Evolutionary conservation across 2,329 filamentous ascomycete species (phyloP).

Genomic region (Sporothrix pallida): DNA sequence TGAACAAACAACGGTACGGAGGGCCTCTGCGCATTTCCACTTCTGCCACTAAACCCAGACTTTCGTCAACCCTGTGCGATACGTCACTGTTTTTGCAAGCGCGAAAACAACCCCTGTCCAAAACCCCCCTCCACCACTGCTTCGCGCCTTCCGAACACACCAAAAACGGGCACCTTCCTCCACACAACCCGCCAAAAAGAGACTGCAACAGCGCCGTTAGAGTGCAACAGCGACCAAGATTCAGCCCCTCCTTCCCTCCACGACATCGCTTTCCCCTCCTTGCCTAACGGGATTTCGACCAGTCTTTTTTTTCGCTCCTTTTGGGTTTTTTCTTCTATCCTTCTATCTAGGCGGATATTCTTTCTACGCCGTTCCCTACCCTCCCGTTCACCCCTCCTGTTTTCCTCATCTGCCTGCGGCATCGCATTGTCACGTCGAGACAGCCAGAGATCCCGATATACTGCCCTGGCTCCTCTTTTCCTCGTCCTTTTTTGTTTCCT

Average conservation of each 20-base stretch:
- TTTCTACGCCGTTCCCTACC: constrained; percentile 15
- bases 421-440: constrained; percentile 17
- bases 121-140: constrained; percentile 15
- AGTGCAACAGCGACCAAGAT: neutral
- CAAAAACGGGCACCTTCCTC: constrained; percentile 12
- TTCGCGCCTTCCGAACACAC: constrained; percentile 29
- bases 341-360: neutral
- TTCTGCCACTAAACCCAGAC: neutral
- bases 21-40: constrained; percentile 4
- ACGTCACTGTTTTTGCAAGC: constrained; percentile 33
- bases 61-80: constrained; percentile 18
- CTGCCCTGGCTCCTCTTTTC: neutral
- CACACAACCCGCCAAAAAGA: constrained; percentile 23
- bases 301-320: constrained; percentile 19
- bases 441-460: neutral
- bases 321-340: constrained; percentile 6
- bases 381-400: constrained; percentile 3
- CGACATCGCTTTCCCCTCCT: constrained; percentile 12
- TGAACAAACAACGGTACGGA: neutral
- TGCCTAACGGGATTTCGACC: constrained; percentile 12
- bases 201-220: neutral
- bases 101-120: constrained; percentile 23
- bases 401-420: constrained; percentile 20
- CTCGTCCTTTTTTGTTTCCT: neutral
- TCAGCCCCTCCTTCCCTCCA: constrained; percentile 15